Conservation (phyloP, 2,329 filamentous ascomycete species). For the Aureobasidium sp. region DNA sequence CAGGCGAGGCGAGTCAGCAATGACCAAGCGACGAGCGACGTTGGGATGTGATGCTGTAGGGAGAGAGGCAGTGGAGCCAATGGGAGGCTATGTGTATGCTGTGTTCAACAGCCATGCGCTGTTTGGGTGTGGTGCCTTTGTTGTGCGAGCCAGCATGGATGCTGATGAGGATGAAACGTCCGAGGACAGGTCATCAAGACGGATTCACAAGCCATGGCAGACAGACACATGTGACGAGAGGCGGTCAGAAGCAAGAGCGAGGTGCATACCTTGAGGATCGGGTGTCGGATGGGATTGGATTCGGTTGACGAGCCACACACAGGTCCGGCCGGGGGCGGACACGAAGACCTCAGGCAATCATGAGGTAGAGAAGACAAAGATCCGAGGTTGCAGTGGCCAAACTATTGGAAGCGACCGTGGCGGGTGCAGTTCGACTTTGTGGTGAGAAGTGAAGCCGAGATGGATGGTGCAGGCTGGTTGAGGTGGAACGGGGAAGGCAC, state of each 20-base stretch:
- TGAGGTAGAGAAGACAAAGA: not conserved
- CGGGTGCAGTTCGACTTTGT: not conserved
- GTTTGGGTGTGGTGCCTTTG: conserved; percentile 12
- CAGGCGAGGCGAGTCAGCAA: not conserved
- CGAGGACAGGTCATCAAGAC: not conserved
- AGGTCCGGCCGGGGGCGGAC: conserved; percentile 16
- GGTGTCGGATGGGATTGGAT: conserved; percentile 1
- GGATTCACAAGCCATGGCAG: not conserved
- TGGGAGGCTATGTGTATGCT: not conserved
- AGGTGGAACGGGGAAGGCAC: not conserved
- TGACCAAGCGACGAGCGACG: not conserved
- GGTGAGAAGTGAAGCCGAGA: not conserved
- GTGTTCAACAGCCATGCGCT: conserved; percentile 9
- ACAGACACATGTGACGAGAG: not conserved
- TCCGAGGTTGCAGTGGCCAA: not conserved
- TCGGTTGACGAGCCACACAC: conserved; percentile 15
- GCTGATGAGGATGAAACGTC: not conserved
- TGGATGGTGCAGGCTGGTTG: conserved; percentile 7
- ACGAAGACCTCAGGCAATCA: conserved; percentile 12
- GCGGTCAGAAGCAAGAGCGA: conserved; percentile 8
- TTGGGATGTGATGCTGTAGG: not conserved
- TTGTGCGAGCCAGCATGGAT: conserved; percentile 7
- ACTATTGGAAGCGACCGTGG: conserved; percentile 3
- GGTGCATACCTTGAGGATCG: conserved; percentile 11
- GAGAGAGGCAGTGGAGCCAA: conserved; percentile 1